Percentiles rank a stretch among this genome's conserved stretches.
phyloP scores from a whole-genome alignment of 371 early-diverging fungal species.

The Smittium culicis region DNA sequence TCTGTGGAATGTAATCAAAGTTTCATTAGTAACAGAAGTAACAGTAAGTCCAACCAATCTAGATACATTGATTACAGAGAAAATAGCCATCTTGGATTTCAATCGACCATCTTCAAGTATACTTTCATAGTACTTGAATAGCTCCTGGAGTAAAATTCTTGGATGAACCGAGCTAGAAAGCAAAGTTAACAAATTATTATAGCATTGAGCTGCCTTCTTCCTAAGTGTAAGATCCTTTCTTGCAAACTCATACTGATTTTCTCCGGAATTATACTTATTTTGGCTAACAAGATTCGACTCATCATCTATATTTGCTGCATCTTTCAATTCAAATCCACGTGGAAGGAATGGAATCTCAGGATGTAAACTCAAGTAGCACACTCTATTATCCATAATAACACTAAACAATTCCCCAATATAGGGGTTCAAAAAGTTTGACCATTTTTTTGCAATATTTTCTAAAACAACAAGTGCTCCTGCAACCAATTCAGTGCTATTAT shows the following conservation, averaged over 20 bases:
- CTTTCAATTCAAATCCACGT: background rate
- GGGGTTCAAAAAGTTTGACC: conserved; percentile 75
- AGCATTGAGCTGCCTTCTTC: background rate
- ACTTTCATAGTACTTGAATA: conserved; percentile 44
- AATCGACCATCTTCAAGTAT: conserved; percentile 23
- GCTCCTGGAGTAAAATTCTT: conserved; percentile 50
- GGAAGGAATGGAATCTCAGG: background rate
- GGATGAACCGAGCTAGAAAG: conserved; percentile 37
- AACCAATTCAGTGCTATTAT: conserved; percentile 3
- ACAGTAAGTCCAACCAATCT: conserved; percentile 50
- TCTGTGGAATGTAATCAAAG: conserved; percentile 52
- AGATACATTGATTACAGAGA: conserved; percentile 38
- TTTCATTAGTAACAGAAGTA: conserved; percentile 43
- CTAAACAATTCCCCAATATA: conserved; percentile 47
- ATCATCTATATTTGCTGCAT: background rate
- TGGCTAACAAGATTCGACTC: background rate
- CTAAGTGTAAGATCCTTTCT: conserved; percentile 2
- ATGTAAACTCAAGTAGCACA: conserved; percentile 1
- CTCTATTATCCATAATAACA: conserved; percentile 11
- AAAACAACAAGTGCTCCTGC: conserved; percentile 48
- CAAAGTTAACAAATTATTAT: conserved; percentile 19
- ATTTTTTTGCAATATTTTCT: conserved; percentile 48
- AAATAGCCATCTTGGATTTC: conserved; percentile 35
- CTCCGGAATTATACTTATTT: background rate
- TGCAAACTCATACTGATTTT: background rate